Base-by-base conservation (phyloP, 2,329 filamentous ascomycete species). In the Epichloe hybrida region DNA sequence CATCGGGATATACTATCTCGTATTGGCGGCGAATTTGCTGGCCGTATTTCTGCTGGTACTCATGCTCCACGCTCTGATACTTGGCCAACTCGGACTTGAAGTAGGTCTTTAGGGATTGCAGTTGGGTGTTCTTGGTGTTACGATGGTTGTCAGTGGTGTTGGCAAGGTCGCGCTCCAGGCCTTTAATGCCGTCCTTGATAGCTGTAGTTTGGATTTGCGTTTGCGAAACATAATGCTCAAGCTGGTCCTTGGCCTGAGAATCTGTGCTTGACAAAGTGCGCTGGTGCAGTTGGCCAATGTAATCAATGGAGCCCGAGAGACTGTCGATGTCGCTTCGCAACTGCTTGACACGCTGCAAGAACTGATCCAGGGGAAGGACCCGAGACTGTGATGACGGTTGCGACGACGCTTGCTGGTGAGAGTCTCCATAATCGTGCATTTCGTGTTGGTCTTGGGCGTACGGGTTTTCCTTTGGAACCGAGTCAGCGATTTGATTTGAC, bases 21-120 rank as follows among this genome's bases (percentile, higher is more conserved):
- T 87, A 90, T 67, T 93, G 87, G 60, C 87, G 77, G 52, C 80
- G 80, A 62, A 91, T 88, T 66, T 88, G 84, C 56, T 89, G 84
- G 54, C 83, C 78, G 66, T 88, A 88, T 56, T 81, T 74, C 62
- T 79, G 74, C 62, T 79, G 76, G 71, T 88, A 90, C 44, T 77
- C 74, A 53, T 77, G 72, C 72, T 93, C 87, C 62, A 87, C 82
- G 58, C 77, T 71, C 62, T 84, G 75, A 66, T 86, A 89, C 58
- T 78, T 77, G 63, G 82, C 75, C 55, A 90, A 73, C 64, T 86
- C 81, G 55, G 76, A 77, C 69, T 83, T 80, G 69, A 90, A 90
- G 51, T 81, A 80, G 54, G 74, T 75, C 73, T 84, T 88, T 62
- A 90, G 72, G 54, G 79, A 77, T 57, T 79, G 73, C 51, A 86